Evolutionary conservation across 2,329 filamentous ascomycete species (phyloP), one percentile per base, ranked within the genome.

Genomic region (Fusarium gaditjirri): DNA sequence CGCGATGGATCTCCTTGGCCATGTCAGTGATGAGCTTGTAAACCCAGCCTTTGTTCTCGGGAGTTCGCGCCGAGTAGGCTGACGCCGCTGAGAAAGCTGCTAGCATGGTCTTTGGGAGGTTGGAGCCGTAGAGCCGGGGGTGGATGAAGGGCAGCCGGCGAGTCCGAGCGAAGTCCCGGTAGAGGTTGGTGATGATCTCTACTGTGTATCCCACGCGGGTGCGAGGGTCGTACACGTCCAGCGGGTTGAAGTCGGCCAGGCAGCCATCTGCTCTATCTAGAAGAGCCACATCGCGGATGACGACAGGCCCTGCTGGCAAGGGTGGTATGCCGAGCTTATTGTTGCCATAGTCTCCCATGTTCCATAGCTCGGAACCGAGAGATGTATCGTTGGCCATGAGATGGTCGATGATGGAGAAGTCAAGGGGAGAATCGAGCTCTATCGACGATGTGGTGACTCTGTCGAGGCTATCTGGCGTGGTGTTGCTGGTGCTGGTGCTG

Each of bases 71-170:
- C 13, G 76, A 70, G 75, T 85, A 85, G 12, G 84, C 79, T 5
- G 81, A 75, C 41, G 83, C 78, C 17, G 80, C 80, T 5, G 83
- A 80, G 62, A 83, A 86, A 49, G 80, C 82, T 10, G 81, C 73
- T 39, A 84, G 73, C 41, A 86, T 80, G 31, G 81, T 78, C 27
- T 78, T 79, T 29, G 84, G 84, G 25, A 84, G 79, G 43, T 77
- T 76, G 64, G 77, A 70, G 49, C 79, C 76, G 78, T 86, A 86
- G 23, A 86, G 79, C 14, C 81, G 78, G 39, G 80, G 78, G 71
- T 86, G 84, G 59, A 86, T 78, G 70, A 84, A 86, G 36, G 83
- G 80, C 25, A 83, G 79, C 11, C 79, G 73, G 63, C 80, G 80
- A 9, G 80, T 79, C 35, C 74, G 77, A 19, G 83, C 79, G 62